Conservation (phyloP, 73 alveolate genomes). For the Stentor coeruleus region DNA sequence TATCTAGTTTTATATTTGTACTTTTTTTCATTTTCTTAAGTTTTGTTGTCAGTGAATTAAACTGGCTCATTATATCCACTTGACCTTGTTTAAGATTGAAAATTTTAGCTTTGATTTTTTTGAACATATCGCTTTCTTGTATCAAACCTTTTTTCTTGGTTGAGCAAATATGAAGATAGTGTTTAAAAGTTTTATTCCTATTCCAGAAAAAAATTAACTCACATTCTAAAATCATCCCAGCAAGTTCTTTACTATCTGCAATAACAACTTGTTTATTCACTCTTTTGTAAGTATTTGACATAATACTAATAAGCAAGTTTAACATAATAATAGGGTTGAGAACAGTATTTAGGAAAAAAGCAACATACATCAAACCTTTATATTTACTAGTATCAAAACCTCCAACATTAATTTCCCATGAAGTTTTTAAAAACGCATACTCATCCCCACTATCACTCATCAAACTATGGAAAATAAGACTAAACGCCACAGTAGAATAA, state of each 20-base stretch:
- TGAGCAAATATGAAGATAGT: not conserved
- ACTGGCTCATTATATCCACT: too few species aligned
- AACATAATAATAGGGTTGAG: constrained; percentile 21
- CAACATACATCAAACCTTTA: not conserved
- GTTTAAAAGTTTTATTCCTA: not conserved
- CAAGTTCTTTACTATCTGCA: constrained; percentile 6
- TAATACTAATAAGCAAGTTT: constrained; percentile 17
- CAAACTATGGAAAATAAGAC: not conserved
- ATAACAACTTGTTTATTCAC: not conserved
- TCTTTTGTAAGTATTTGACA: not conserved
- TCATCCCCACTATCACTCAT: not conserved
- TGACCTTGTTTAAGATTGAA: too few species aligned
- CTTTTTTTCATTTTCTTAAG: too few species aligned
- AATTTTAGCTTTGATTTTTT: too few species aligned
- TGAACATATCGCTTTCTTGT: too few species aligned
- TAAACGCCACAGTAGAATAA: not conserved
- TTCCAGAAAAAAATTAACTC: not conserved
- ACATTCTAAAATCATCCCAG: constrained; percentile 15
- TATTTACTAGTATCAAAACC: constrained; percentile 16
- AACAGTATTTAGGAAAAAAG: not conserved
- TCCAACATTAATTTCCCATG: not conserved
- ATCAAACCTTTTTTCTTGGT: too few species aligned
- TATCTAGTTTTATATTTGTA: too few species aligned
- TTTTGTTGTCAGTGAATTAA: too few species aligned
- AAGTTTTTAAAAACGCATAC: not conserved